Evolutionary conservation across 2,329 filamentous ascomycete genomes (phyloP).

Genomic region (Calonectria naviculata): DNA sequence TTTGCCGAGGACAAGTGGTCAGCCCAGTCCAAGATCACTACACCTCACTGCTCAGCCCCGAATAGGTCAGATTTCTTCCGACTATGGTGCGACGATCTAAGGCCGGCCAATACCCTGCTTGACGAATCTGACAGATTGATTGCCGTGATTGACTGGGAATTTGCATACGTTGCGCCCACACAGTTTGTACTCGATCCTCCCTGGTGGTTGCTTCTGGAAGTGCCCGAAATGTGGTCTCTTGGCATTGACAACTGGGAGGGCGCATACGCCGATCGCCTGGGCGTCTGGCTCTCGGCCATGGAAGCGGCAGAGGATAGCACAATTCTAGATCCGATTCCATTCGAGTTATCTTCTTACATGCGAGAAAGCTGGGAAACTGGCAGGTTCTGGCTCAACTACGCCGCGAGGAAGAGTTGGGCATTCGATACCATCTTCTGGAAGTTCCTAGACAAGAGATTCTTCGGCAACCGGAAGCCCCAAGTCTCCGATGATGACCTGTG

Average conservation of each 20-base stretch:
- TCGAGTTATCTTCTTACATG: conserved; percentile 47
- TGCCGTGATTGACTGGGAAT: conserved; percentile 54
- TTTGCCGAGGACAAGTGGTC: conserved; percentile 46
- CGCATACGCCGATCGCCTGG: conserved; percentile 44
- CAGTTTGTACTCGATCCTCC: conserved; percentile 50
- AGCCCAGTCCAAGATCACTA: conserved; percentile 24
- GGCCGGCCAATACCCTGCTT: conserved; percentile 46
- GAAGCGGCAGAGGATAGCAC: conserved; percentile 20
- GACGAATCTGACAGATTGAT: conserved; percentile 35
- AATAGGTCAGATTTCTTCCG: conserved; percentile 24
- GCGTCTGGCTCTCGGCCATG: conserved; percentile 48
- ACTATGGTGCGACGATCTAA: conserved; percentile 50
- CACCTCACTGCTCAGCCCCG: background rate
- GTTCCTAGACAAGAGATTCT: conserved; percentile 48
- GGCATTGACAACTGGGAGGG: conserved; percentile 44
- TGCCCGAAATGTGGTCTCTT: conserved; percentile 44
- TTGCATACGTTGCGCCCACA: conserved; percentile 45
- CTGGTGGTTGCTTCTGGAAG: conserved; percentile 51
- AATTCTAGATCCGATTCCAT: background rate
- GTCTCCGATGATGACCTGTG: background rate
- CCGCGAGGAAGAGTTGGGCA: conserved; percentile 49
- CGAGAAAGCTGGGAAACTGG: conserved; percentile 49
- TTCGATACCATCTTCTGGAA: conserved; percentile 52
- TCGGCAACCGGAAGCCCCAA: conserved; percentile 18
- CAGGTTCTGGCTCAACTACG: conserved; percentile 47